These are phyloP conservation scores for Colletotrichum sansevieriae DNA, from an alignment of 2,329 filamentous ascomycete species.

Conservation along the genomic window DNA sequence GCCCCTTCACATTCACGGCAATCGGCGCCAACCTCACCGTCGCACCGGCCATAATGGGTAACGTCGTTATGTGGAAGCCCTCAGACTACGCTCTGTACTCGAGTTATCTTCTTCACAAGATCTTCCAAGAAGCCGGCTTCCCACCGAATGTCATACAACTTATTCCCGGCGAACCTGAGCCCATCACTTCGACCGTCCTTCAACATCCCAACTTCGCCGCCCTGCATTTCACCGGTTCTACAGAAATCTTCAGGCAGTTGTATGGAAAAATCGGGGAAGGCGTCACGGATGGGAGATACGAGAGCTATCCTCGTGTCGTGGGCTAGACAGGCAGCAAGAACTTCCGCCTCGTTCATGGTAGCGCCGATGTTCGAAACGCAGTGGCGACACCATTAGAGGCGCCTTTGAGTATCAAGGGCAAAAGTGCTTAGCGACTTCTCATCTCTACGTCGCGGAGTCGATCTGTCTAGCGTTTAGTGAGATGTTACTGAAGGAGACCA, in stretches of 20 bases:
- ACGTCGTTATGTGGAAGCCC: conserved; percentile 97
- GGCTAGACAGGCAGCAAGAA: conserved; percentile 96
- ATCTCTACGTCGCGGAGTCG: conserved; percentile 82
- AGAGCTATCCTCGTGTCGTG: conserved; percentile 87
- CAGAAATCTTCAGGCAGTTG: conserved; percentile 87
- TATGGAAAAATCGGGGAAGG: conserved; percentile 88
- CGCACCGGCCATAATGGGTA: conserved; percentile 88
- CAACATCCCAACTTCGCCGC: conserved; percentile 85
- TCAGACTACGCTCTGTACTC: conserved; percentile 86
- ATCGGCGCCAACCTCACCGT: conserved; percentile 89
- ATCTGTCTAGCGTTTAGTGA: conserved; percentile 79
- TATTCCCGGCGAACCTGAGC: conserved; percentile 86
- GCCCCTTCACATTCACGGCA: conserved; percentile 97
- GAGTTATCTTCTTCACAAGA: conserved; percentile 91
- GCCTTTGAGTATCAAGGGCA: conserved; percentile 94
- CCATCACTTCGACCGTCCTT: conserved; percentile 83
- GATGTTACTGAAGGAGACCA: conserved; percentile 74
- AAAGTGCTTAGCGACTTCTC: conserved; percentile 89
- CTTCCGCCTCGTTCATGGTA: conserved; percentile 85
- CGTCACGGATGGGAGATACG: conserved; percentile 86
- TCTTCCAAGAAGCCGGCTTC: conserved; percentile 90
- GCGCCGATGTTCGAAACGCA: conserved; percentile 82
- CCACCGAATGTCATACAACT: conserved; percentile 93
- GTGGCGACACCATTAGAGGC: conserved; percentile 84
- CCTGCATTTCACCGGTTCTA: conserved; percentile 96